These are phyloP conservation scores for Massarina eburnea DNA, from an alignment of 2,329 filamentous ascomycete genomes.

Conservation along the genomic window DNA sequence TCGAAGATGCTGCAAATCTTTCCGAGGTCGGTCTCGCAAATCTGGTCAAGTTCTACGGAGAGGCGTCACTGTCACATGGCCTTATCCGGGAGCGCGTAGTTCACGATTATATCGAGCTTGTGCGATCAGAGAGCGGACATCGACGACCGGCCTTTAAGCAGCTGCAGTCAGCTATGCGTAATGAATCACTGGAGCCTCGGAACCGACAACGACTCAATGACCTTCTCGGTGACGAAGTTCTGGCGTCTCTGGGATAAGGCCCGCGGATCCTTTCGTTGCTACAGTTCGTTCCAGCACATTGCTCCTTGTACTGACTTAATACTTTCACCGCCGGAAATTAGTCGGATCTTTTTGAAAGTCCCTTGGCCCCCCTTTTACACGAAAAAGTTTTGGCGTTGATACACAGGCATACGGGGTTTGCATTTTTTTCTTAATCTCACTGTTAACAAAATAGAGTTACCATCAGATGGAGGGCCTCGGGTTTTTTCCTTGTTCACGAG, in stretches of 20 bases:
- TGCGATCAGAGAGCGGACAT: conserved; percentile 50
- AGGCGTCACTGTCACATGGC: conserved; percentile 55
- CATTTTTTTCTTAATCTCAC: conserved; percentile 18
- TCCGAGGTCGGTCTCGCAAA: conserved; percentile 61
- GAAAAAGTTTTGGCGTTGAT: conserved; percentile 40
- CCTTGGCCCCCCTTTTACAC: conserved; percentile 15
- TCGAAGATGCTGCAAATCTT: conserved; percentile 61
- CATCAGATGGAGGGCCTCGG: conserved; percentile 17
- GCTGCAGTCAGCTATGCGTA: conserved; percentile 56
- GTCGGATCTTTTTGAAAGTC: not conserved
- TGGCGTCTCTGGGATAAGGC: conserved; percentile 52
- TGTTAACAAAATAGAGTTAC: conserved; percentile 23
- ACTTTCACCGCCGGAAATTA: no score
- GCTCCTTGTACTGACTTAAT: not conserved
- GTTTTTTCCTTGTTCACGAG: conserved; percentile 28
- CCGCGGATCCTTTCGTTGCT: not conserved
- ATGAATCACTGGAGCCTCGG: conserved; percentile 56
- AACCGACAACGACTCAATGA: conserved; percentile 60
- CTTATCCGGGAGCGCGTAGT: conserved; percentile 57
- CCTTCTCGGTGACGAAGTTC: conserved; percentile 54
- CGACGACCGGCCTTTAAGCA: conserved; percentile 53
- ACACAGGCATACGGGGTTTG: conserved; percentile 23
- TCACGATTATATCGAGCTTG: conserved; percentile 57
- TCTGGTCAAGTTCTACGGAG: conserved; percentile 67
- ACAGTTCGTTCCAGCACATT: not conserved